Evolutionary conservation across 441 rosid species (phyloP), one percentile per base, ranked within the genome.

Genomic region (Syzygium syzygioides): DNA sequence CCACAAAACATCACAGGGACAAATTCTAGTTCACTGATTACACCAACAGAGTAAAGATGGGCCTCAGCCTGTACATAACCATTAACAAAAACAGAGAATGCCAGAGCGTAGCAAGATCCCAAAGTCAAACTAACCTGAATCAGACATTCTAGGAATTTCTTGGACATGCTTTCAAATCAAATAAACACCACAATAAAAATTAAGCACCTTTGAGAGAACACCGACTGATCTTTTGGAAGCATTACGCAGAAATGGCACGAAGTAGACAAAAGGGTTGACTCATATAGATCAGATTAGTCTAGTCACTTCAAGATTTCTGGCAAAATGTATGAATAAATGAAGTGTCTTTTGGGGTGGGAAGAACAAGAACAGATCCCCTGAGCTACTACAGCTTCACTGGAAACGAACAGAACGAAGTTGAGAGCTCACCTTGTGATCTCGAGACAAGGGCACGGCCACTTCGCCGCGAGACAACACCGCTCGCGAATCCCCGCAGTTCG

Each of bases 401-500:
- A 41, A 76, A 76, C n/a, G 3, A 41, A 23, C 52, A 12, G 25
- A 76, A 41, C 52, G 41, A 87, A 37, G n/a, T 9, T 9, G 37
- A 76, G 50, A 60, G n/a, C 53, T 80, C 86, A 86, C 90, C 90
- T 89, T 89, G 79, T 89, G 90, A 79, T 89, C 90, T 14, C 80
- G 83, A 2, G 90, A 86, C 62, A 83, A 84, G n/a, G 94, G 90
- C 57, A 89, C 37, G 86, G 87, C 92, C 12, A 85, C 89, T 13
- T 89, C 91, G 7, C 88, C 87, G 14, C 89, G 83, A 48, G 76
- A 88, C 15, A 92, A 34, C 41, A 90, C 90, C n/a, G 89, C 92
- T 86, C 92, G 87, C 2, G 91, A 91, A 83, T 92, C 91, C 37
- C 92, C 93, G 57, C 92, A 92, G 85, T 91, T 91, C 17, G 92